These are phyloP conservation scores for Entamoeba moshkovskii DNA, from an alignment of 208 protist species.

Conservation along the genomic window DNA sequence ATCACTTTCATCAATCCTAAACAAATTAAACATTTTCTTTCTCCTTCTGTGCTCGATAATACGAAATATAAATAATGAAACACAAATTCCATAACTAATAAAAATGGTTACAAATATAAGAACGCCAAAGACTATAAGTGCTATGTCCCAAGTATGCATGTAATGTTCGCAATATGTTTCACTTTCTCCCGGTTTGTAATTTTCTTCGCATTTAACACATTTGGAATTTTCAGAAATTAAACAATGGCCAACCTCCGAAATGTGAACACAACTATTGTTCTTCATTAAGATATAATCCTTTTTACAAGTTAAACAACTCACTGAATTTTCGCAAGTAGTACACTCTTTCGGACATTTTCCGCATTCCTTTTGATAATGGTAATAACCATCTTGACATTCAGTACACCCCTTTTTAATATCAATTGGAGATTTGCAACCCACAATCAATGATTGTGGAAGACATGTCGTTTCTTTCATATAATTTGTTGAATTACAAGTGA, in stretches of 20 bases:
- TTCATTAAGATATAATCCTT: background rate
- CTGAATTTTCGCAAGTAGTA: background rate
- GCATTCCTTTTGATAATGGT: background rate
- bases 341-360: background rate
- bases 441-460: background rate
- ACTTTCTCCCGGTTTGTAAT: background rate
- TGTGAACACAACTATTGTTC: background rate
- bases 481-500: background rate
- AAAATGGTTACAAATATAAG: background rate
- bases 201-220: background rate
- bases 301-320: background rate
- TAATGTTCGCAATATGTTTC: background rate
- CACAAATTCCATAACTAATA: background rate
- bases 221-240: background rate
- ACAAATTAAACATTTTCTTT: too few species aligned
- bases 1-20: too few species aligned
- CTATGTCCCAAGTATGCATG: background rate
- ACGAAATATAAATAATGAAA: background rate
- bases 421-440: background rate
- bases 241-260: background rate
- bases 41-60: background rate
- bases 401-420: background rate
- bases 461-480: background rate
- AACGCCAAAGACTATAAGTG: background rate
- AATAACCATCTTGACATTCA: background rate